Evolutionary conservation across 73 alveolate genomes (phyloP), one percentile per base, ranked within the genome.

Genomic region (Paramecium bursaria): DNA sequence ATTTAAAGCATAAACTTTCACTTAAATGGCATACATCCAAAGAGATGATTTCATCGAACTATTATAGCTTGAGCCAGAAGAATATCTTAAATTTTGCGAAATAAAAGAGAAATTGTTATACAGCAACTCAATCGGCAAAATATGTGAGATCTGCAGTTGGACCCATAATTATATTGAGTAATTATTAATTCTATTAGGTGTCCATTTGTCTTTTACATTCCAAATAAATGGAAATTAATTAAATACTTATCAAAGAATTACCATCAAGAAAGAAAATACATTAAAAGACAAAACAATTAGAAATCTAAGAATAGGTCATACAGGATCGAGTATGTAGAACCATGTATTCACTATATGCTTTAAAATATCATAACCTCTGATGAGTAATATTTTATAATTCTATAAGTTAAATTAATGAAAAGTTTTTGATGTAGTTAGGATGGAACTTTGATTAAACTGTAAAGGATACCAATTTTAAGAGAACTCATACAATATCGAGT

Each of bases 61-160:
- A 0, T 31, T 67, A 6, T 15, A 14, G 2, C 42, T 39, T 19
- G 14, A 67, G 26, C 46, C 33, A 35, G 33, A 67, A 15, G 33
- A 47, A 11, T 0, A 47, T 10, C 22, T 25, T 25, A 15, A 19
- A 17, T 67, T 67, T 9, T 13, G 44, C 44, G 23, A 67, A 67
- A 5, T 33, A 6, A 67, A 11, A 6, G 82, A 67, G 7, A 67
- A 42, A 14, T 42, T 67, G 21, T 39, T 47, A 2, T 67, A 67
- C 21, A 10, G 44, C 15, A 67, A 42, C 7, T 17, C 53, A 14
- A 39, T 39, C 44, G 60, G 82, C 11, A 67, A 22, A 42, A 67
- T 47, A 25, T 67, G 82, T 67, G 82, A 67, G 33, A 57, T 67
- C 10, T 67, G 82, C 13, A 67, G 44, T 21, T 67, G 82, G 82